A percentile compares a stretch with the other conserved stretches of the same genome.
Conservation (phyloP, 2,329 filamentous ascomycete genomes). For the Cadophora malorum region DNA sequence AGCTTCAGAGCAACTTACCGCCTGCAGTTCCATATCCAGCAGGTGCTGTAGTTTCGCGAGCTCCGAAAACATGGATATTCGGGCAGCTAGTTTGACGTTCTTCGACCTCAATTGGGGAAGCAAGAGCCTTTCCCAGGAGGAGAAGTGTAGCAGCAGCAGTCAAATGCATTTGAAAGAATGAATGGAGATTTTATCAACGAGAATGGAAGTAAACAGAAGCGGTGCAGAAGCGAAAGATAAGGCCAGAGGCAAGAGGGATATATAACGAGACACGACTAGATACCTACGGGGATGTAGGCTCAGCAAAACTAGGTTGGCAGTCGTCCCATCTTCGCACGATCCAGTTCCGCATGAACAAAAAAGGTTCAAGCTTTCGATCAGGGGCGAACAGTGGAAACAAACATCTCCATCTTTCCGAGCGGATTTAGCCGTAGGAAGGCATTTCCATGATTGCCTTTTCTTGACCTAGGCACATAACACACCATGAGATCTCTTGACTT, state of each 20-base stretch:
- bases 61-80: constrained; percentile 56
- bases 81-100: constrained; percentile 48
- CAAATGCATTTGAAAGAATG: constrained; percentile 17
- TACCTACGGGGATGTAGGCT: neutral
- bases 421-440: constrained; percentile 11
- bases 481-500: constrained; percentile 2
- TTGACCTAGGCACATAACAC: neutral
- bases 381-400: constrained; percentile 3
- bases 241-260: neutral
- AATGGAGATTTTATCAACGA: neutral
- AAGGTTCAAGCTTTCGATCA: constrained; percentile 9
- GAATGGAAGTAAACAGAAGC: neutral
- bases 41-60: constrained; percentile 56
- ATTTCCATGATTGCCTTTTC: neutral
- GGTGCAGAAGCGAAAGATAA: neutral
- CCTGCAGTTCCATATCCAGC: constrained; percentile 58
- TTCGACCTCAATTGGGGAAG: constrained; percentile 29
- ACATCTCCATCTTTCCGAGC: constrained; percentile 16
- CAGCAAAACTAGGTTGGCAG: neutral
- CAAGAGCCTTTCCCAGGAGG: constrained; percentile 22
- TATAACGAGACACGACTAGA: neutral
- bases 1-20: neutral
- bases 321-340: constrained; percentile 9
- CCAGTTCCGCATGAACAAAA: constrained; percentile 7
- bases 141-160: constrained; percentile 19